Conservation (phyloP, 192 early-diverging fungal genomes). For the Endogone sp. region DNA sequence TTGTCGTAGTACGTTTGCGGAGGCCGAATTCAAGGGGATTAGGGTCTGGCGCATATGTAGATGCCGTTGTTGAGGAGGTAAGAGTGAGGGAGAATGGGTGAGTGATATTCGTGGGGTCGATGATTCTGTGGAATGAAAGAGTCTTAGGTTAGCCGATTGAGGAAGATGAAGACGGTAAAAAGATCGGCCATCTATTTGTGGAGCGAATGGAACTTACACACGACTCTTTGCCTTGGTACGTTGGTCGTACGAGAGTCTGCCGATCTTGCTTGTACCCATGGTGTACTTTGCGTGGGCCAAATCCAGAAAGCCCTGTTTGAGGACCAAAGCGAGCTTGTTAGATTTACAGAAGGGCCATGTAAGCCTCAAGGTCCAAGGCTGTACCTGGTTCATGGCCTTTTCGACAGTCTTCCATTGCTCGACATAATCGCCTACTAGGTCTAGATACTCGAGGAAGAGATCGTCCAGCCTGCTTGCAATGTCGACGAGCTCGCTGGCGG, state of each 20-base stretch:
- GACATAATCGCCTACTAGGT: not conserved
- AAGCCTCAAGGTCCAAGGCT: too few species aligned
- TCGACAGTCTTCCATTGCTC: not conserved
- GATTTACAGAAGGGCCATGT: too few species aligned
- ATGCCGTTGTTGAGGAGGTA: too few species aligned
- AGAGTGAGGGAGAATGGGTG: slow-evolving; percentile 1
- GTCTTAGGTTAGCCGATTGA: not conserved
- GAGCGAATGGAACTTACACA: slow-evolving; percentile 27
- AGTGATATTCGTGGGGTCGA: not conserved
- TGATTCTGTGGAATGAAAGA: not conserved
- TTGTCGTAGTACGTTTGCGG: not conserved
- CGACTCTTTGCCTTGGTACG: slow-evolving; percentile 33
- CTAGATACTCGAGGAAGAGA: not conserved
- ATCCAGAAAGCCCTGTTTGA: slow-evolving; percentile 28
- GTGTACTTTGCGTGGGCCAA: slow-evolving; percentile 43
- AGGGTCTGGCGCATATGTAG: too few species aligned
- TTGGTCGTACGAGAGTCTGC: slow-evolving; percentile 34
- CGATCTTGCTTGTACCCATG: slow-evolving; percentile 33
- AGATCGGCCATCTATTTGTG: too few species aligned
- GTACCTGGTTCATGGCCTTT: too few species aligned
- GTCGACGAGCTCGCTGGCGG: not conserved
- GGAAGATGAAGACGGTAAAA: too few species aligned
- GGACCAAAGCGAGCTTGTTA: not conserved
- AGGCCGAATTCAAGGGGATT: too few species aligned
- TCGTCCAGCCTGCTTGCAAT: not conserved